Base-by-base conservation (phyloP, 108 stramenopile genomes). In the Schizochytrium sp. region DNA sequence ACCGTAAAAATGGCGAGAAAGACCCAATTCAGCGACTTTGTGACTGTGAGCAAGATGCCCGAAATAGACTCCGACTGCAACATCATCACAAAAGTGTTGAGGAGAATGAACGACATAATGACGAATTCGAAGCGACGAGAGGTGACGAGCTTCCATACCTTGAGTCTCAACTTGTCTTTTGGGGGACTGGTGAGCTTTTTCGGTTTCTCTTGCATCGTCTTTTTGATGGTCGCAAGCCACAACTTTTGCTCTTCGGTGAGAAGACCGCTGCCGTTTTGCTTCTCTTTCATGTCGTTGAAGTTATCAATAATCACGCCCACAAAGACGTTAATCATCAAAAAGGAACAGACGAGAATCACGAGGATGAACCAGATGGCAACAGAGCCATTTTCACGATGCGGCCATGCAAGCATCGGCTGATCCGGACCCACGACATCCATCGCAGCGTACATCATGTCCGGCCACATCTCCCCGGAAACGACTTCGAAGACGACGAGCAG, bases 281-380 rank as follows among this genome's bases (percentile, higher is more conserved):
- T 58, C 23, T 90, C 92, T 28, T 90, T 94, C 72, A 95, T 76
- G 72, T 88, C 90, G 51, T 93, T 89, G 92, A 95, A 96, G 87
- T 93, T 92, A 76, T 95, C 93, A 72, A 95, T 92, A 76, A 95
- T 93, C 14, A 95, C 93, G 8, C 95, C 95, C 16, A 95, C 95
- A 91, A 96, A 95, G 16, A 95, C 91, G 89, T 96, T 94, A 60
- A 95, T 90, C 53, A 95, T 90, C 72, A 96, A 94, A 91, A 95
- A 95, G 43, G 93, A 87, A 25, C 94, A 94, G 25, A 96, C 71
- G 16, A 95, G 58, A 23, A 94, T 90, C 87, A 94, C 95, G 5
- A 91, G 10, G 72, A 95, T 88, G 88, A 95, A 96, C 90, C 88
- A 94, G 55, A 57, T 44, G 47, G 55, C 51, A 0, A 44, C 87